Conservation (phyloP, 805 yeast species). For the Torulaspora microellipsoides region DNA sequence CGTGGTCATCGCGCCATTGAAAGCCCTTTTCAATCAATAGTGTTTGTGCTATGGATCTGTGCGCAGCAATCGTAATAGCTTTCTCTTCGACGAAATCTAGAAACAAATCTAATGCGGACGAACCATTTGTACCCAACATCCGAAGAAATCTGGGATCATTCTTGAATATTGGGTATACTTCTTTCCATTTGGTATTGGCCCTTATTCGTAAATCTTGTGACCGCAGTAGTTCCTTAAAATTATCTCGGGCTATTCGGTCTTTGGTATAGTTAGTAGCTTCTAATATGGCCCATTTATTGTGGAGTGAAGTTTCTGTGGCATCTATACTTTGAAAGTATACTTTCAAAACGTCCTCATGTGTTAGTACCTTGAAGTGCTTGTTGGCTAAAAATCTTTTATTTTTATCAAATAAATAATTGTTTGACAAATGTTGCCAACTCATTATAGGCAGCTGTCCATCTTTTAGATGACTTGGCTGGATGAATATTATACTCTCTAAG, state of each 20-base stretch:
- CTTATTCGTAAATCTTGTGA: conserved; percentile 28
- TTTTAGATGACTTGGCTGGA: conserved; percentile 11
- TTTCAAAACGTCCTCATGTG: conserved; percentile 55
- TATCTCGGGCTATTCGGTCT: conserved; percentile 65
- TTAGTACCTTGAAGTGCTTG: conserved; percentile 48
- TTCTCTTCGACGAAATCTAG: conserved; percentile 69
- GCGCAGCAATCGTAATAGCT: conserved; percentile 49
- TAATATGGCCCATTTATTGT: conserved; percentile 18
- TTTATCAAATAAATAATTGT: conserved; percentile 31
- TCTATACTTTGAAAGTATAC: conserved; percentile 36
- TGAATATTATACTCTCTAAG: conserved; percentile 37
- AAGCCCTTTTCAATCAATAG: conserved; percentile 38
- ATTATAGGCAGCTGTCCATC: conserved; percentile 14
- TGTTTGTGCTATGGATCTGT: conserved; percentile 55
- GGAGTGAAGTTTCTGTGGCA: conserved; percentile 23
- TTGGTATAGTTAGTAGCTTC: conserved; percentile 43
- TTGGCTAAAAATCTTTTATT: conserved; percentile 57
- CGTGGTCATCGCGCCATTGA: conserved; percentile 20
- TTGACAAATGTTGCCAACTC: conserved; percentile 25
- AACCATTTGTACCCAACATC: conserved; percentile 71
- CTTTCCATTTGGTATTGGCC: conserved; percentile 57
- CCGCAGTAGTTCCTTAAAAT: conserved; percentile 46
- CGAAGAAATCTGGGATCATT: conserved; percentile 54
- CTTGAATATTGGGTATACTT: conserved; percentile 47
- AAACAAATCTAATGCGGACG: conserved; percentile 70